phyloP scores from a whole-genome alignment of 495 filamentous ascomycete species.

The Emericellopsis terricola region DNA sequence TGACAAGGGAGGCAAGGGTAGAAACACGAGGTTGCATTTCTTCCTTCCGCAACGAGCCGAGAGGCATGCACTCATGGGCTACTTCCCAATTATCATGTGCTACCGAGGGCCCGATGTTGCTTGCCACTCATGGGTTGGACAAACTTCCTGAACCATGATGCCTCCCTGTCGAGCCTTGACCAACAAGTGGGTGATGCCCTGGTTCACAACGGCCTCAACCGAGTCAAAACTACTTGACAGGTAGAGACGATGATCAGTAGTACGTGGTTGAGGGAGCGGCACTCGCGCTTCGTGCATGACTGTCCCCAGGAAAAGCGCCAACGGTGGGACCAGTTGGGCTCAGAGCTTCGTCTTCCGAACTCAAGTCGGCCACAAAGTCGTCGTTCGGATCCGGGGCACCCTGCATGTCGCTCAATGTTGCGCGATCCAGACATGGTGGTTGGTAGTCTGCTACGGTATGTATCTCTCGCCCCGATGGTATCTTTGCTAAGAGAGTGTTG shows the following conservation, averaged over 20 bases:
- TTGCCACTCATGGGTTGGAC: no score
- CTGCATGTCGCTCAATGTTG: constrained; percentile 34
- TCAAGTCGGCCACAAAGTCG: constrained; percentile 22
- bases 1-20: no score
- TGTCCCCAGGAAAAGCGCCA: constrained; percentile 21
- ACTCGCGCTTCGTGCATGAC: no score
- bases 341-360: constrained; percentile 26
- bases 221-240: no score
- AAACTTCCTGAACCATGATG: no score
- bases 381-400: constrained; percentile 29
- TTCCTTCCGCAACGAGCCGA: no score
- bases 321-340: constrained; percentile 6
- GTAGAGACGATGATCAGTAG: no score
- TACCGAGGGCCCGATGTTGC: not conserved
- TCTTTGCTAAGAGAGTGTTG: constrained; percentile 47
- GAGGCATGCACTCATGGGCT: not conserved
- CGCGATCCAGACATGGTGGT: constrained; percentile 35
- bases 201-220: no score
- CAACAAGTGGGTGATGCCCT: no score
- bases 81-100: not conserved
- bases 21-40: no score
- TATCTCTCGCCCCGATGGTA: constrained; percentile 81
- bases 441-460: constrained; percentile 45
- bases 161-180: no score
- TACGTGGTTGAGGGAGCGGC: no score